phyloP scores from a whole-genome alignment of 148 eudicot species.

The Gaultheria prostrata region DNA sequence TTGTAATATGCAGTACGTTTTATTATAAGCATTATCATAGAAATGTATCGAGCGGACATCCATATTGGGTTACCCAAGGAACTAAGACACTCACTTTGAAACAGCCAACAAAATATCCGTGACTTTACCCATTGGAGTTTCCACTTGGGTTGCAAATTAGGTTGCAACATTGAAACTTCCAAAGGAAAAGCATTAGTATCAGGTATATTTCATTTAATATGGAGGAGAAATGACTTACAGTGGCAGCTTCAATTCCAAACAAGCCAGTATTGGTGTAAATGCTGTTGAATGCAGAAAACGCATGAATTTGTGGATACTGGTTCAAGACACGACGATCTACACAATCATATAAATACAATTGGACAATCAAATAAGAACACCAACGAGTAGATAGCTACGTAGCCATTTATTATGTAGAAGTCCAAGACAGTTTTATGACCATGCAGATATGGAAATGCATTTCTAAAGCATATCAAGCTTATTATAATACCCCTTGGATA shows the following conservation, averaged over 20 bases:
- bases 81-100: neutral
- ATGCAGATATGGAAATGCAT: neutral
- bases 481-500: neutral
- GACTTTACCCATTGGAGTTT: neutral
- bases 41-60: neutral
- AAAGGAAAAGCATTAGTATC: neutral
- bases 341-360: neutral
- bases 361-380: neutral
- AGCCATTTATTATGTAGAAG: neutral
- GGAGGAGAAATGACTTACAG: slow-evolving; percentile 23
- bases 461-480: slow-evolving; percentile 6
- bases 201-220: neutral
- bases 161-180: neutral
- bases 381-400: neutral
- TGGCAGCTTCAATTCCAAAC: slow-evolving; percentile 34
- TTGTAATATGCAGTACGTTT: neutral
- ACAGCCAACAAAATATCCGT: neutral
- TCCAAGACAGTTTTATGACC: neutral
- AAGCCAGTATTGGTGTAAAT: slow-evolving; percentile 27
- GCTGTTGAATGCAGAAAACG: slow-evolving; percentile 31
- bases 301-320: slow-evolving; percentile 19
- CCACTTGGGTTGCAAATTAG: neutral
- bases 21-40: too few species aligned
- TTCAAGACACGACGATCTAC: slow-evolving; percentile 33
- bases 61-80: neutral